These are phyloP conservation scores for Phytomonas serpens DNA, from an alignment of 208 protist species.

Conservation along the genomic window DNA sequence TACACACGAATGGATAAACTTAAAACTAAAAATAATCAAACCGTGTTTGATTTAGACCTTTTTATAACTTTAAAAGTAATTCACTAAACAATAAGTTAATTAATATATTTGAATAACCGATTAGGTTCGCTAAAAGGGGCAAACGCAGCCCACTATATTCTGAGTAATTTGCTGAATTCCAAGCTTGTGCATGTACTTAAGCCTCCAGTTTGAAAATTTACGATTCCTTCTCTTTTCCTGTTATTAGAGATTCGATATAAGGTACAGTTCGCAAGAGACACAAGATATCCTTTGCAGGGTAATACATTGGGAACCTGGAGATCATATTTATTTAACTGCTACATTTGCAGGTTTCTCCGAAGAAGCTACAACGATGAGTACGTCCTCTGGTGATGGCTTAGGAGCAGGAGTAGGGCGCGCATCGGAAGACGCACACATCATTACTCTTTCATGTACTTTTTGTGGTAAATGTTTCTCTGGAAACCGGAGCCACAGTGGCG, in stretches of 20 bases:
- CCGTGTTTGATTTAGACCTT: constrained; percentile 12
- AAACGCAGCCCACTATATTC: background rate
- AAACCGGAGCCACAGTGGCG: constrained; percentile 38
- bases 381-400: background rate
- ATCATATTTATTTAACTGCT: background rate
- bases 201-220: background rate
- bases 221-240: background rate
- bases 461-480: constrained; percentile 50
- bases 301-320: background rate
- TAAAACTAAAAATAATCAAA: constrained; percentile 8
- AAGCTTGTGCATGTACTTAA: background rate
- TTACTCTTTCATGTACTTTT: constrained; percentile 37
- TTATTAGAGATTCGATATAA: background rate
- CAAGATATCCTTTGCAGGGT: background rate
- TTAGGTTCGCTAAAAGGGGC: background rate
- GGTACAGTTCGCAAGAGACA: background rate
- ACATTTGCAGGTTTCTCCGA: background rate
- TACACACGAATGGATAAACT: background rate
- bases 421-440: constrained; percentile 2
- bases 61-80: constrained; percentile 7
- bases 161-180: background rate
- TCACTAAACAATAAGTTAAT: background rate
- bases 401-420: background rate
- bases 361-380: background rate
- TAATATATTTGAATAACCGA: background rate